Base-by-base conservation (phyloP, 2,329 filamentous ascomycete genomes). In the Whalleya microplaca region DNA sequence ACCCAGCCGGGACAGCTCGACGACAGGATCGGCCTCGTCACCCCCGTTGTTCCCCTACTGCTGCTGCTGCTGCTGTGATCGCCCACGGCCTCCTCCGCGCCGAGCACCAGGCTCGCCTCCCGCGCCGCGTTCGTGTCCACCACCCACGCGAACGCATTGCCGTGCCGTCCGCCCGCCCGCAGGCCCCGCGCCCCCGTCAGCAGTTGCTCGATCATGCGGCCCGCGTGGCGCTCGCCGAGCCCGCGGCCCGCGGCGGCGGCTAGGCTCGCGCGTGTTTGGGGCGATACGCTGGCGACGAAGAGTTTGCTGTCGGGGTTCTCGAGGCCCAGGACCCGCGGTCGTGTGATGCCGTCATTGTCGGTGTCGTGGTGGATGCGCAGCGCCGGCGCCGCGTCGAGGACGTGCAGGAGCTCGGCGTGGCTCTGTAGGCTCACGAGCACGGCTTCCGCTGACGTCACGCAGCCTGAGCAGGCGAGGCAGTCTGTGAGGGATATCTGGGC, bases 1-100 rank as follows among this genome's bases (percentile, higher is more conserved):
- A 99, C 94, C 93, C 96, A 99, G 7, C 95, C 95, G 0, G 95
- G 95, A 72, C 95, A 99, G 19, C 92, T 92, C 2, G 93, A 93
- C 8, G 93, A 92, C 43, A 99, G 81, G 27, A 94, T 86, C 0
- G 91, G 90, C 51, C 78, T 78, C 20, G 69, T 62, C 53, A 63
- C 54, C 29, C 43, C n/a, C n/a, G n/a, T n/a, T 37, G 32, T 37
- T n/a, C n/a, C n/a, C n/a, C n/a, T 37, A 37, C 14, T 37, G 32
- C 32, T 62, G 51, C 21, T 61, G 51, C 21, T 61, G 43, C 64
- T 56, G 23, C 47, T 18, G 51, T 66, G 53, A 71, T 72, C 73
- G 44, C 75, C 73, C 19, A 85, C 75, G 8, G 90, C 86, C 71
- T 95, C 91, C 40, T 91, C 85, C 1, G 89, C 86, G 21, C 88